Conservation (phyloP, 2,329 filamentous ascomycete genomes). For the Trichoderma sp. region DNA sequence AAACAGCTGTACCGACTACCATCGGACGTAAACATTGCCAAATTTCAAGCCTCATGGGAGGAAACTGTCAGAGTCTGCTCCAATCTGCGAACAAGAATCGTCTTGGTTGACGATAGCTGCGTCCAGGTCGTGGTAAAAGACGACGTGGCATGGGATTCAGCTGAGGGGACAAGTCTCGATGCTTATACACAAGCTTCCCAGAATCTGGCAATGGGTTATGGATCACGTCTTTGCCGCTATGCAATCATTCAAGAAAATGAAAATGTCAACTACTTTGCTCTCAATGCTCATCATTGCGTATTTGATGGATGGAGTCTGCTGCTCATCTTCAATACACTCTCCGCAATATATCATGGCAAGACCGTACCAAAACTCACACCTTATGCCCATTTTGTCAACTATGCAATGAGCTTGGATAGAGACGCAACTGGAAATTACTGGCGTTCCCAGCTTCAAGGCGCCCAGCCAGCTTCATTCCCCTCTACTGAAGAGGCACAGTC, state of each 20-base stretch:
- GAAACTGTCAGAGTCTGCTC: not conserved
- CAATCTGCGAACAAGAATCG: conserved; percentile 15
- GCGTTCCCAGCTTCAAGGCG: conserved; percentile 20
- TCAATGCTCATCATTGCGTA: conserved; percentile 1
- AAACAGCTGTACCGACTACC: conserved; percentile 33
- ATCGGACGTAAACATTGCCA: conserved; percentile 20
- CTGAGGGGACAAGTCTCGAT: not conserved
- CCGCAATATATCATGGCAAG: not conserved
- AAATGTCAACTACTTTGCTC: not conserved
- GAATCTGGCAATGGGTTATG: not conserved
- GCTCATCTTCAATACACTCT: not conserved
- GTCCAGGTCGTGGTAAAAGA: conserved; percentile 2
- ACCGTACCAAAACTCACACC: not conserved
- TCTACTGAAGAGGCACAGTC: not conserved
- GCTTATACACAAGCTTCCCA: not conserved
- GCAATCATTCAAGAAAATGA: not conserved
- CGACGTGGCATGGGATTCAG: not conserved
- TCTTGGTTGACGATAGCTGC: not conserved
- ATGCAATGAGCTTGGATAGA: conserved; percentile 9
- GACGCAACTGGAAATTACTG: conserved; percentile 16
- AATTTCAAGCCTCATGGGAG: conserved; percentile 27
- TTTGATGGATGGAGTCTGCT: conserved; percentile 12
- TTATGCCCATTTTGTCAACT: conserved; percentile 5
- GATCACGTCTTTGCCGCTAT: not conserved
- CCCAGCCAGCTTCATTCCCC: conserved; percentile 8